These are phyloP conservation scores for Amylocarpus encephaloides DNA, from an alignment of 2,329 filamentous ascomycete species.

Conservation along the genomic window DNA sequence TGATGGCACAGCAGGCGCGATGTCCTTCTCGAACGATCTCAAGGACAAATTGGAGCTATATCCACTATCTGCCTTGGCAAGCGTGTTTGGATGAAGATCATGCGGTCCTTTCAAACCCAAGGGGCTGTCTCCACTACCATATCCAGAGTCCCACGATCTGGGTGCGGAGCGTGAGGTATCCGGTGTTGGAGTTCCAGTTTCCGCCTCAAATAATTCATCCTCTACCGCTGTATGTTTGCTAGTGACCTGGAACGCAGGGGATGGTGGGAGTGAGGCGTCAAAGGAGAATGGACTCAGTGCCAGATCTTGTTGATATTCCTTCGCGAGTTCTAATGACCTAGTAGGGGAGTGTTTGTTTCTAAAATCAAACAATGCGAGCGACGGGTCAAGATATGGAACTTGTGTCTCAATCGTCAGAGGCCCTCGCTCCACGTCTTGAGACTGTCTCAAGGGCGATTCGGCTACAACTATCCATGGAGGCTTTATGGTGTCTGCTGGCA, in stretches of 20 bases:
- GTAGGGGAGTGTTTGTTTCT: constrained; percentile 18
- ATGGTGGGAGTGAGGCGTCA: constrained; percentile 26
- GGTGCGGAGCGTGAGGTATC: constrained; percentile 4
- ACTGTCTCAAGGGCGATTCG: constrained; percentile 22
- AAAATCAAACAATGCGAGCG: constrained; percentile 19
- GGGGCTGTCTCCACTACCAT: constrained; percentile 10
- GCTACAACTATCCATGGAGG: constrained; percentile 18
- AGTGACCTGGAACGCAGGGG: constrained; percentile 37
- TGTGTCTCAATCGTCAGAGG: constrained; percentile 16
- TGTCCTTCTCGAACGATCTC: constrained; percentile 40
- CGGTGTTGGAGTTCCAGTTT: constrained; percentile 16
- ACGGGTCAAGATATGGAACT: constrained; percentile 11
- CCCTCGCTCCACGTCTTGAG: constrained; percentile 5
- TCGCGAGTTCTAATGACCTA: constrained; percentile 19
- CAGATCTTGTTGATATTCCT: constrained; percentile 24
- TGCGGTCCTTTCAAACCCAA: constrained; percentile 6
- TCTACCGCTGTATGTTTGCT: constrained; percentile 45
- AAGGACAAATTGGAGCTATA: constrained; percentile 56
- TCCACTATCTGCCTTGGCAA: constrained; percentile 55
- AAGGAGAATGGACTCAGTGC: constrained; percentile 34
- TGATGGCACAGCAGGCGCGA: constrained; percentile 6
- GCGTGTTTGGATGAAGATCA: constrained; percentile 31
- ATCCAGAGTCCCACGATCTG: constrained; percentile 25
- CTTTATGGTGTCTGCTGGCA: constrained; percentile 11
- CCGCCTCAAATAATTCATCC: constrained; percentile 40